Conservation (phyloP, 2,329 filamentous ascomycete species). For the Fusarium nodosum region DNA sequence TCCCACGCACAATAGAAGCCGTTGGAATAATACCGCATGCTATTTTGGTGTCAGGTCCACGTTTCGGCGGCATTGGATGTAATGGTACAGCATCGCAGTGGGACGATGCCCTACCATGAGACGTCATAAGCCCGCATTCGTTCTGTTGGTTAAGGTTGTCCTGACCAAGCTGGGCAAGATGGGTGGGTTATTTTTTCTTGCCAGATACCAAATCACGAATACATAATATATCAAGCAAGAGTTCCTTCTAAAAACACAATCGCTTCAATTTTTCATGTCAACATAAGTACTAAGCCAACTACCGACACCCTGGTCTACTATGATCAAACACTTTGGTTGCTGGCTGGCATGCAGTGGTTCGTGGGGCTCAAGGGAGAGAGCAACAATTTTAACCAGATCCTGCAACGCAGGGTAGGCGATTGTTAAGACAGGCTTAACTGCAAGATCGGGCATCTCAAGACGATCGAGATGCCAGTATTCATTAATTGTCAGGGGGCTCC, state of each 20-base stretch:
- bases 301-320: constrained; percentile 12
- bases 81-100: constrained; percentile 31
- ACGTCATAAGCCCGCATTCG: constrained; percentile 39
- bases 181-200: constrained; percentile 4
- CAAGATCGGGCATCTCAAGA: constrained; percentile 37
- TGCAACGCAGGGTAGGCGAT: constrained; percentile 35
- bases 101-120: constrained; percentile 31
- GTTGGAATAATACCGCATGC: constrained; percentile 42
- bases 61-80: constrained; percentile 41
- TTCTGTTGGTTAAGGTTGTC: constrained; percentile 16
- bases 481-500: constrained; percentile 14
- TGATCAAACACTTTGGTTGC: constrained; percentile 22
- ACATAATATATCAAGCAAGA: background rate
- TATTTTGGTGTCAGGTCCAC: constrained; percentile 31
- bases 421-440: constrained; percentile 37
- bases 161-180: constrained; percentile 14
- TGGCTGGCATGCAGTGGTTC: constrained; percentile 45
- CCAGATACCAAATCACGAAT: constrained; percentile 8
- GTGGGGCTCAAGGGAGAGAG: constrained; percentile 38
- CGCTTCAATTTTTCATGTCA: background rate
- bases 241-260: background rate
- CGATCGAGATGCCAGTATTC: constrained; percentile 36
- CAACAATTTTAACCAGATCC: constrained; percentile 30
- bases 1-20: constrained; percentile 30
- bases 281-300: background rate